A percentile compares a stretch with the other conserved stretches of the same genome.
Conservation (phyloP, 805 yeast genomes). For the Metschnikowia colocasiae region DNA sequence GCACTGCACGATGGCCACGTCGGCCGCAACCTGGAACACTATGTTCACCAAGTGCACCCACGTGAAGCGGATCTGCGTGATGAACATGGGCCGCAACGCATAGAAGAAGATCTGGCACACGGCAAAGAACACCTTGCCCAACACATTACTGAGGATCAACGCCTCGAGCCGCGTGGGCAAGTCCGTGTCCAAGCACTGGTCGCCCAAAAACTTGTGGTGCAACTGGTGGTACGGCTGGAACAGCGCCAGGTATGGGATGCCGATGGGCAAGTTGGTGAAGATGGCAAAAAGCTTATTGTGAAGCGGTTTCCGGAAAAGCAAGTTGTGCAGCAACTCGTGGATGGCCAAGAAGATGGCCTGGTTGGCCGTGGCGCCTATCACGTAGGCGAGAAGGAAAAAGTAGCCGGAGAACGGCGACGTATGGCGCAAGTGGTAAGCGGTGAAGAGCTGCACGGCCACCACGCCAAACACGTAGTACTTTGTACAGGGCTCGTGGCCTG, state of each 20-base stretch:
- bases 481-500: conserved; percentile 84
- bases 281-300: conserved; percentile 76
- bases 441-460: conserved; percentile 60
- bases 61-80: conserved; percentile 72
- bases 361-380: conserved; percentile 80
- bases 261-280: conserved; percentile 78
- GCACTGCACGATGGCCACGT: conserved; percentile 49
- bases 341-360: conserved; percentile 84
- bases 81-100: conserved; percentile 85
- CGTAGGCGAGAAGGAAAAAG: conserved; percentile 63
- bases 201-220: conserved; percentile 89
- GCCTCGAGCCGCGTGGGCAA: conserved; percentile 82
- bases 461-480: conserved; percentile 70
- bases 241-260: conserved; percentile 85
- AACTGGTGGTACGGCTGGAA: conserved; percentile 87
- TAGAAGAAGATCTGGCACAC: conserved; percentile 86
- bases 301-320: conserved; percentile 75
- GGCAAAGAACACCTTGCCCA: conserved; percentile 88
- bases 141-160: conserved; percentile 61
- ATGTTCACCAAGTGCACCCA: conserved; percentile 70
- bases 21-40: conserved; percentile 55
- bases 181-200: conserved; percentile 79
- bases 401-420: conserved; percentile 49
- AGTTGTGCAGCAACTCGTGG: conserved; percentile 83
- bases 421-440: conserved; percentile 60